Base-by-base conservation (phyloP, 768 basidiomycete species). In the Termitomyces sp. region DNA sequence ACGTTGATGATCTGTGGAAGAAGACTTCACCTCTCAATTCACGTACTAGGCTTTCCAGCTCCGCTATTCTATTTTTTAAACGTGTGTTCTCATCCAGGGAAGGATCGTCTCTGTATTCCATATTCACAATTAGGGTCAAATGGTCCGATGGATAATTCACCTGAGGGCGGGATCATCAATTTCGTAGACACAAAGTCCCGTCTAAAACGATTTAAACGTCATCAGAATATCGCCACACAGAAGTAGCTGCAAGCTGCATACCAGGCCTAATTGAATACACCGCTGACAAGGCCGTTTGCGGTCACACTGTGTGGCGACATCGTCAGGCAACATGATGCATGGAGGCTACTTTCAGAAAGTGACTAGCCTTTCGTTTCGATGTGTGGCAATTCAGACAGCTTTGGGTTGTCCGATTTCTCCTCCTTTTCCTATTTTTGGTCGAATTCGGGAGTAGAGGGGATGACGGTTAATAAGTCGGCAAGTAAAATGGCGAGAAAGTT, bases 161-260 rank as follows among this genome's bases (percentile, higher is more conserved):
- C 89, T 81, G 40, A 89, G 74, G 10, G 88, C 86, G 14, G 91
- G 91, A 72, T 93, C 93, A 70, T 95, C 94, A 63, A 95, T 90
- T 69, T 96, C 94, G 65, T 96, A 96, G 0, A 96, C 93, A 71
- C 94, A 96, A 18, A 95, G 88, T 53, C 94, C 94, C 23, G 94
- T 95, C 91, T 93, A 65, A 20, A 51, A 32, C 16, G 18, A 50
- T 41, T 7, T 35, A 16, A 23, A 56, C 23, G 14, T 61, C 55
- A 59, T 54, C 53, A 40, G 38, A 43, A 41, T 18, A 35, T 43
- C 20, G 52, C 58, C 47, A 59, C 47, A 58, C 49, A 40, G 14
- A 53, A 43, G 50, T 63, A 47, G 28, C 47, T 62, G 33, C 57
- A 56, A 41, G 1, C 23, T 23, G 23, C 71, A 61, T 75, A 93